Evolutionary conservation across 1,139 yeast species (phyloP), one percentile per base, ranked within the genome.

Genomic region (Scheffersomyces cryptocercus): DNA sequence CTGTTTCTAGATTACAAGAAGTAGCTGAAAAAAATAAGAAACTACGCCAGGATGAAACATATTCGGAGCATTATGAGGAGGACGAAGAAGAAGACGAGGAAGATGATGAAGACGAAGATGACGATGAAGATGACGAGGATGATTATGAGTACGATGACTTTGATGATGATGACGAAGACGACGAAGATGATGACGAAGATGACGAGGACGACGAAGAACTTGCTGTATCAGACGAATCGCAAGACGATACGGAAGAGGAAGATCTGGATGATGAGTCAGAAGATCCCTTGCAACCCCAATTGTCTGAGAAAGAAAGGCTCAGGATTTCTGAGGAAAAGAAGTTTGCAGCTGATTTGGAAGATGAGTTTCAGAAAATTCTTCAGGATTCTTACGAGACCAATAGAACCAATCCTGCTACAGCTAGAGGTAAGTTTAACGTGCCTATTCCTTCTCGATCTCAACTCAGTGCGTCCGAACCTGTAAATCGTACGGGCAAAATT

Each of bases 321-420:
- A 59, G 58, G 39, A 58, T 62, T 9, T 73, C 67, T 20, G 73
- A 70, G 40, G 82, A 76, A 35, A 66, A 61, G 36, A 73, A 68
- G 49, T 70, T 78, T 38, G 79, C 75, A 15, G 76, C 72, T 7
- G 79, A 75, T 24, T 56, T 84, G 42, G 87, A 82, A 38, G 71
- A 65, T 43, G 84, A 82, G 52, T 76, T 78, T 49, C 76, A 75
- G 42, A 66, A 62, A 43, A 63, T 84, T 54, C 65, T 82, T 42
- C 56, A 65, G 29, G 84, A 79, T 35, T 74, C 86, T 2, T 63
- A 77, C 51, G 75, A 68, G 32, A 53, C 66, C 3, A 63, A 68
- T 29, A 69, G 59, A 29, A 62, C 59, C 30, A 41, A 37, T 6
- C 37, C 28, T 7, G 14, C 36, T 11, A 24, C 40, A 10, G 30